A percentile compares a stretch with the other conserved stretches of the same genome.
Evolutionary conservation across 495 filamentous ascomycete species (phyloP).

Genomic region (Tuber umbilicatum): DNA sequence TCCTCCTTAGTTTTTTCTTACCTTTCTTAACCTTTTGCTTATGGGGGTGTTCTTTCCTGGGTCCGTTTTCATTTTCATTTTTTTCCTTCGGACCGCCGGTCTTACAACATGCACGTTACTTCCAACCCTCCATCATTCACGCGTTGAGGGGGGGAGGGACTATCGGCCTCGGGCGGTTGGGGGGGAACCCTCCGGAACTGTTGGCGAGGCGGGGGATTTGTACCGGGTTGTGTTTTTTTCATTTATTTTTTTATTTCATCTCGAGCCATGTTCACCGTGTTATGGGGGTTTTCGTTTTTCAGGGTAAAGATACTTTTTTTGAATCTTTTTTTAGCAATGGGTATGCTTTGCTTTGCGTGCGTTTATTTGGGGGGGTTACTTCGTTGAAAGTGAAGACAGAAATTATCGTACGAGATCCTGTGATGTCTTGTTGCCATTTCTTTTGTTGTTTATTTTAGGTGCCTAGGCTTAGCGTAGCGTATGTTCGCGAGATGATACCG

Average conservation of each 20-base stretch:
- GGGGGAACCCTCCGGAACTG: not conserved
- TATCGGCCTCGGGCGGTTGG: not conserved
- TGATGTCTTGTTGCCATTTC: not conserved
- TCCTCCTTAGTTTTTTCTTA: not conserved
- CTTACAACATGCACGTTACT: not conserved
- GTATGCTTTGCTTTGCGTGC: not conserved
- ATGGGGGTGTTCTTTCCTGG: slow-evolving; percentile 5
- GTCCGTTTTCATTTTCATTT: not conserved
- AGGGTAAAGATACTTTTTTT: not conserved
- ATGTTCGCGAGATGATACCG: not conserved
- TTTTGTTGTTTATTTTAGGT: not conserved
- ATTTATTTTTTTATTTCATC: not conserved
- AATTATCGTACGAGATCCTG: not conserved
- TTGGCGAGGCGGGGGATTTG: not conserved
- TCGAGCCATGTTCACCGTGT: not conserved
- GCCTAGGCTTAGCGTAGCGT: not conserved
- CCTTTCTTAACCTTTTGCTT: not conserved
- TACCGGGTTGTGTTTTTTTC: not conserved
- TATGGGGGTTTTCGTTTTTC: not conserved
- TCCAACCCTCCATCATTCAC: not conserved
- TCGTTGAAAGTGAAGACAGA: not conserved
- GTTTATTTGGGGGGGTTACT: not conserved
- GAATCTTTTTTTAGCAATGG: not conserved
- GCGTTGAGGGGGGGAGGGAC: too few species aligned
- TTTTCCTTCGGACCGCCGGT: not conserved